Conservation (phyloP, 768 basidiomycete genomes). For the Tylopilus sp. region DNA sequence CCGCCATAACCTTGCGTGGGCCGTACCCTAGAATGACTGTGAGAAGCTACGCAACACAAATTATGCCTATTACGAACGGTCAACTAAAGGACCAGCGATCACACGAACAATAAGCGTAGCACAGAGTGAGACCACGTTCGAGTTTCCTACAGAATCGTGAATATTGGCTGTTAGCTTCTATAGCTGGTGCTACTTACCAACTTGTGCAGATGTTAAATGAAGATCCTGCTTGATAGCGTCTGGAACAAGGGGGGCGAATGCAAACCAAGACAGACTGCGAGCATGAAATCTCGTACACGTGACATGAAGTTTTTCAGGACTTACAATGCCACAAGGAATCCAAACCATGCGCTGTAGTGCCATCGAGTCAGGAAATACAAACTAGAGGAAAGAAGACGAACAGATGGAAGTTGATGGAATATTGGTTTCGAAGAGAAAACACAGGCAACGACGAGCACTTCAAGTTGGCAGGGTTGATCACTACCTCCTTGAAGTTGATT, state of each 20-base stretch:
- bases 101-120: too few species aligned
- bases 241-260: constrained; percentile 56
- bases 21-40: too few species aligned
- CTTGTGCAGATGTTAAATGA: constrained; percentile 42
- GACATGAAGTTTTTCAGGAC: not conserved
- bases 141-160: too few species aligned
- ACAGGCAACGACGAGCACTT: constrained; percentile 5
- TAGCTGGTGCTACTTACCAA: constrained; percentile 28
- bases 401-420: constrained; percentile 7
- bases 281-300: not conserved
- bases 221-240: constrained; percentile 54
- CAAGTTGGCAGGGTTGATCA: constrained; percentile 3
- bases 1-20: too few species aligned
- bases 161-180: too few species aligned
- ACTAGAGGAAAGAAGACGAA: not conserved
- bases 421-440: constrained; percentile 3
- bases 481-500: constrained; percentile 8
- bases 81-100: too few species aligned
- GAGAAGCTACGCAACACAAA: too few species aligned
- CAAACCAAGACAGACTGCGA: constrained; percentile 49
- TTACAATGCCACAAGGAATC: constrained; percentile 6
- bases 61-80: too few species aligned
- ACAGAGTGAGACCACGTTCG: too few species aligned
- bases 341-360: constrained; percentile 1
- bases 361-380: not conserved